Conservation (phyloP, 2,329 filamentous ascomycete genomes). For the Berkeleyomyces basicola region DNA sequence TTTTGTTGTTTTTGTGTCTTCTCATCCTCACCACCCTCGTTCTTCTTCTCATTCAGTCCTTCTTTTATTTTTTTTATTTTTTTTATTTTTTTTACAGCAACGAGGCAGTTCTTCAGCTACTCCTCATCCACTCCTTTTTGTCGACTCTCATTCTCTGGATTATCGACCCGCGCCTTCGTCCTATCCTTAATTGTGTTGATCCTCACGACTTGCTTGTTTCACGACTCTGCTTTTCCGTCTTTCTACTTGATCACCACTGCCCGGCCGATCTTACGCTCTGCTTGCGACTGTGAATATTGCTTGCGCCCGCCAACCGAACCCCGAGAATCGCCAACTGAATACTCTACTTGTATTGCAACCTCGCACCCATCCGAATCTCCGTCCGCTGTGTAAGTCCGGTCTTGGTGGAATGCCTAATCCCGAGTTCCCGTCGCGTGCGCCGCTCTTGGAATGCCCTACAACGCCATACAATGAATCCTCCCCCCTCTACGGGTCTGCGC, state of each 20-base stretch:
- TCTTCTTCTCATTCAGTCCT: slow-evolving; percentile 1
- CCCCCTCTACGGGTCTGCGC: neutral
- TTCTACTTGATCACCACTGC: neutral
- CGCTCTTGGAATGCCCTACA: neutral
- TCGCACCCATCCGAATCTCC: neutral
- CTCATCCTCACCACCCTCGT: neutral
- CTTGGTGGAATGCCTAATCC: neutral
- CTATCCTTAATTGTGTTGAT: neutral
- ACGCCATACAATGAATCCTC: neutral
- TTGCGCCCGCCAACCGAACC: neutral
- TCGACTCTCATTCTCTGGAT: neutral
- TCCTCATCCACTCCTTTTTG: neutral
- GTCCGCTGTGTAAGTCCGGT: neutral
- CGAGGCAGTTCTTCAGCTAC: neutral
- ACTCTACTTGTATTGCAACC: neutral
- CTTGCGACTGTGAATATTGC: neutral
- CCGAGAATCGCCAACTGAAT: neutral
- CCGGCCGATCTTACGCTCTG: neutral
- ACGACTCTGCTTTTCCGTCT: neutral
- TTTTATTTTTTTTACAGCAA: neutral
- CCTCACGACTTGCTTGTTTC: neutral
- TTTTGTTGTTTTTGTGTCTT: neutral
- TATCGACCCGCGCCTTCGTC: neutral
- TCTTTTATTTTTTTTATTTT: slow-evolving; percentile 1
- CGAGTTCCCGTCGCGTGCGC: neutral